These are phyloP conservation scores for Hordeum marinum DNA, from an alignment of 176 grass and related monocot genomes.

Conservation along the genomic window DNA sequence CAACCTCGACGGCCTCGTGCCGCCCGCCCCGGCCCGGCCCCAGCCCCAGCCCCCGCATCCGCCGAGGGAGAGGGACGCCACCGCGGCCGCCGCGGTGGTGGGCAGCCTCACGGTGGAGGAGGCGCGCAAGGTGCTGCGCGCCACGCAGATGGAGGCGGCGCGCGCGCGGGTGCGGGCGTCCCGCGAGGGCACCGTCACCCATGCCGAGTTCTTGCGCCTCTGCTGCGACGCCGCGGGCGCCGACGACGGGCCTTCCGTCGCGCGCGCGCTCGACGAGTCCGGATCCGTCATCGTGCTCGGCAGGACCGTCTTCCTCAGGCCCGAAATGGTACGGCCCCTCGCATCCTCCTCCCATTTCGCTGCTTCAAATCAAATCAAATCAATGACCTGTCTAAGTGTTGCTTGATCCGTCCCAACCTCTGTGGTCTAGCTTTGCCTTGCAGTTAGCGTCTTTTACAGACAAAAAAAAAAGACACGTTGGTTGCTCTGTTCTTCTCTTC, in stretches of 20 bases:
- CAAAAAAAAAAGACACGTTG: slow-evolving; percentile 31
- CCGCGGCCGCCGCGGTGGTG: neutral
- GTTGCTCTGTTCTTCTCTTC: slow-evolving; percentile 27
- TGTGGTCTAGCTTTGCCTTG: slow-evolving; percentile 28
- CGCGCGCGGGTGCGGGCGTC: slow-evolving; percentile 48
- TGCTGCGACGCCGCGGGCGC: slow-evolving; percentile 66
- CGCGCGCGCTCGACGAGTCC: slow-evolving; percentile 79
- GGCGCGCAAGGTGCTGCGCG: slow-evolving; percentile 71
- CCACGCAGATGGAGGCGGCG: slow-evolving; percentile 63
- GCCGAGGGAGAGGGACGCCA: neutral
- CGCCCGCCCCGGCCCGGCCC: slow-evolving; percentile 22
- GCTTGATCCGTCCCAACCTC: slow-evolving; percentile 29
- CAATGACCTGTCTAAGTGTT: slow-evolving; percentile 4
- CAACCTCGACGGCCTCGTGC: slow-evolving; percentile 75
- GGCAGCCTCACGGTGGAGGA: slow-evolving; percentile 60
- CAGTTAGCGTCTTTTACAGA: slow-evolving; percentile 42
- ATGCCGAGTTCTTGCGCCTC: slow-evolving; percentile 53
- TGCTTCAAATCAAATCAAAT: neutral
- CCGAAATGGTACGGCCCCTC: slow-evolving; percentile 71
- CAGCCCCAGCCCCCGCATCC: neutral
- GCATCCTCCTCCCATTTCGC: neutral
- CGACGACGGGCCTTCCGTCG: slow-evolving; percentile 49
- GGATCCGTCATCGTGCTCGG: slow-evolving; percentile 85
- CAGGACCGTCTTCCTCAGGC: slow-evolving; percentile 77
- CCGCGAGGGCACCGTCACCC: slow-evolving; percentile 43